Base-by-base conservation (phyloP, 2,329 filamentous ascomycete species). In the Magnaporthiopsis incrustans region DNA sequence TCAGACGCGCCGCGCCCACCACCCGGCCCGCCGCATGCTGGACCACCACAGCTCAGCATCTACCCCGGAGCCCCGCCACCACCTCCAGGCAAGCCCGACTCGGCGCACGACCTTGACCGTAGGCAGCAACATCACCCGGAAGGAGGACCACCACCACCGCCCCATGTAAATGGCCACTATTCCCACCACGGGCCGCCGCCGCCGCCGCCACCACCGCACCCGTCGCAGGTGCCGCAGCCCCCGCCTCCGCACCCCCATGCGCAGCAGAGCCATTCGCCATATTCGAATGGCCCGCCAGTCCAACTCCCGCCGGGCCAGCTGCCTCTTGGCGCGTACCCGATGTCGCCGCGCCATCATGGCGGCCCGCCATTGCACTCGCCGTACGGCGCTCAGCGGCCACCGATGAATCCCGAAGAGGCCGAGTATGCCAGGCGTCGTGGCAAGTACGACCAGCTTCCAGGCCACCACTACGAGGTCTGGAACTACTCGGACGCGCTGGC, bases 381-480 rank as follows among this genome's bases (percentile, higher is more conserved):
- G 0, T 85, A 80, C 64, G 82, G 85, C 15, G 68, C 77, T 4
- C 76, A 78, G 60, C 75, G 77, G 27, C 74, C 78, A 3, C 73
- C 76, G 6, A 66, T 76, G 7, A 78, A 80, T 57, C 69, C 71
- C 3, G 82, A 85, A 5, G 79, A 82, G 18, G 73, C 68, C 2
- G 77, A 83, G 3, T 81, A 79, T 63, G 73, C 65, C 26, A 65
- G 68, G n/a, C 65, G 68, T 26, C 63, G 67, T 1, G 67, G 67
- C 26, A 71, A 74, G 61, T 83, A 82, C 64, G 81, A 84, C 26
- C 70, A 74, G 44, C 73, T 77, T 3, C 70, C 82, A 1, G 78
- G 78, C 64, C 76, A 80, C 59, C 79, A 81, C 64, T 80, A 83
- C 35, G 81, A 85, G 67, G 77, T 78, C 18, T 84, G 80, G 79